A percentile compares a stretch with the other conserved stretches of the same genome.
Evolutionary conservation across 495 filamentous ascomycete species (phyloP).

Genomic region (Tuber brumale): DNA sequence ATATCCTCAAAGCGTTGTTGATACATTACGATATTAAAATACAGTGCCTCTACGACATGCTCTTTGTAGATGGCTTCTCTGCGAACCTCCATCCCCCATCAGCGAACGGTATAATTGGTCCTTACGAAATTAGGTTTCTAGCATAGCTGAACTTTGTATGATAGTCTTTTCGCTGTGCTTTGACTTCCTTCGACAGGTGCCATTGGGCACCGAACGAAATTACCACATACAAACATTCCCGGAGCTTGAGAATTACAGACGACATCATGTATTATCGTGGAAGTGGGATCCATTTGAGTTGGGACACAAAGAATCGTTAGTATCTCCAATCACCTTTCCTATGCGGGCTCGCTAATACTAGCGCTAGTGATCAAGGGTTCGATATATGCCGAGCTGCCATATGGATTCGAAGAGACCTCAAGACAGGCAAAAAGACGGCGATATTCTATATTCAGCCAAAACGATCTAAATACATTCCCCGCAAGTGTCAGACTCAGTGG

Average conservation of each 20-base stretch:
- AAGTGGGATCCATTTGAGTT: conserved; percentile 24
- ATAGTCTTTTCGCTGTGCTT: conserved; percentile 30
- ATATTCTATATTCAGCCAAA: conserved; percentile 29
- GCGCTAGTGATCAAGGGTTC: conserved; percentile 23
- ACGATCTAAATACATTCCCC: conserved; percentile 16
- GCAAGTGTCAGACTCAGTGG: conserved; percentile 22
- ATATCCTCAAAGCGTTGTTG: conserved; percentile 25
- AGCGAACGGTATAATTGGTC: conserved; percentile 20
- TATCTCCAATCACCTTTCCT: neutral
- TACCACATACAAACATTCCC: conserved; percentile 26
- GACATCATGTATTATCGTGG: conserved; percentile 24
- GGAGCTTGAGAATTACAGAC: conserved; percentile 26
- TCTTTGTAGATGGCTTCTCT: conserved; percentile 27
- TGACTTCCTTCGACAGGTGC: conserved; percentile 29
- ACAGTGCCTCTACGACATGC: conserved; percentile 27
- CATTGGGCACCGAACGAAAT: conserved; percentile 19
- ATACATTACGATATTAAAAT: conserved; percentile 30
- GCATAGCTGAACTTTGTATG: conserved; percentile 10
- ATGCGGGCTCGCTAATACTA: conserved; percentile 4
- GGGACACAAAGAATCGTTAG: conserved; percentile 16
- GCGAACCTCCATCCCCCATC: conserved; percentile 21
- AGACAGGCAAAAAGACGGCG: conserved; percentile 21
- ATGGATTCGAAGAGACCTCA: conserved; percentile 27
- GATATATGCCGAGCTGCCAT: conserved; percentile 28
- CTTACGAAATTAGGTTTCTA: neutral